phyloP scores from a whole-genome alignment of 2,329 filamentous ascomycete genomes.

The Hymenoscyphus albidus region DNA sequence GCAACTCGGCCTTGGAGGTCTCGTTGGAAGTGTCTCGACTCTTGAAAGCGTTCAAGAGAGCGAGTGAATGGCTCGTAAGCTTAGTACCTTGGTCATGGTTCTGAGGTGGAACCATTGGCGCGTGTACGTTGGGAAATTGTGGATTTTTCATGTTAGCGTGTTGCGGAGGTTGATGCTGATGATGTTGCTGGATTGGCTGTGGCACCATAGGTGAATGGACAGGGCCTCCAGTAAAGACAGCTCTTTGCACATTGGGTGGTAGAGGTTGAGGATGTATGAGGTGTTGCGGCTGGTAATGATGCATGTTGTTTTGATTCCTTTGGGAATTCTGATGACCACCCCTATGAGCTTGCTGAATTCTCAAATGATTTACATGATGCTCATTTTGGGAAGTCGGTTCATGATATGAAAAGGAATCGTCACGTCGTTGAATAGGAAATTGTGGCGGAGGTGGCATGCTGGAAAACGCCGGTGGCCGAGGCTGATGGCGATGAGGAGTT shows the following conservation, averaged over 20 bases:
- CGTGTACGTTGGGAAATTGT: conserved; percentile 29
- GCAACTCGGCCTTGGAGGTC: conserved; percentile 15
- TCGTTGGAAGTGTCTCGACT: conserved; percentile 23
- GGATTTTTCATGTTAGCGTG: conserved; percentile 21
- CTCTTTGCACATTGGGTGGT: conserved; percentile 53
- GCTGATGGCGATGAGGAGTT: conserved; percentile 56
- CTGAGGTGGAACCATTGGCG: conserved; percentile 30
- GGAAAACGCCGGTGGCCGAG: conserved; percentile 45
- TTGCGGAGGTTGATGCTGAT: conserved; percentile 9
- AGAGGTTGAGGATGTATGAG: conserved; percentile 36
- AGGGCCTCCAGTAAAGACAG: conserved; percentile 43
- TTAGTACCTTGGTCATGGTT: conserved; percentile 27
- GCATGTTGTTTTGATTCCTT: conserved; percentile 26
- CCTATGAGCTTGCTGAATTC: conserved; percentile 12
- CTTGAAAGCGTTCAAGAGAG: conserved; percentile 45
- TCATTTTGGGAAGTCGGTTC: conserved; percentile 19
- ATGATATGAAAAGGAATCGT: conserved; percentile 29
- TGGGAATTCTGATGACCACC: conserved; percentile 15
- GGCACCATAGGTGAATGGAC: conserved; percentile 33
- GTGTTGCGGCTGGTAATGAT: conserved; percentile 33
- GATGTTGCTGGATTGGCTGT: conserved; percentile 30
- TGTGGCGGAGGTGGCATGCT: conserved; percentile 46
- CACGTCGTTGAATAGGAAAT: conserved; percentile 41
- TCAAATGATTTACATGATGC: conserved; percentile 10
- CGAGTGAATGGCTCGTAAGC: conserved; percentile 42